Evolutionary conservation across 257 asterid species (phyloP), one percentile per base, ranked within the genome.

Genomic region (Penstemon newberryi): DNA sequence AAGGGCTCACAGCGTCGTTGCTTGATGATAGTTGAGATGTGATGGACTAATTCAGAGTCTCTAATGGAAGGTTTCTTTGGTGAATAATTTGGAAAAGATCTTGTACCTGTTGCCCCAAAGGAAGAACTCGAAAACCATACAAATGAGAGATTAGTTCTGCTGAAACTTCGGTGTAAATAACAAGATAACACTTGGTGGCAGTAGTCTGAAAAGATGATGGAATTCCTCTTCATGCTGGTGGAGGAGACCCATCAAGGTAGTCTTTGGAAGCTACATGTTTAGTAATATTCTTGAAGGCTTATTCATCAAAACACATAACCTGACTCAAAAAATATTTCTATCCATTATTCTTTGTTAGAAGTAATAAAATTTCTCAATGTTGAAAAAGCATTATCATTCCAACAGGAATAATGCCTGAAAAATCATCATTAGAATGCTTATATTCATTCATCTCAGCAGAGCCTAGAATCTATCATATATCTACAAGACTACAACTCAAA

Each of bases 81-180:
- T 12, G 91, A 90, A 76, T 90, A 93, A 75, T 88, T 86, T 46
- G 97, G 99, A 75, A 93, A 93, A 25, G 95, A 72, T 71, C 97
- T 79, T 9, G 56, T 56, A 58, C 63, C 72, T 33, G 67, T 76
- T 69, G 78, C 71, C 68, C 69, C 67, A 65, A 82, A 66, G 42
- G 80, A 72, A 67, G 57, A 75, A 58, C 74, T 75, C 45, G 77
- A 71, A 67, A 76, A 68, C 60, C 73, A 65, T 18, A 63, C 69
- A 49, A 70, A 57, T 55, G 87, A 58, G 46, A 73, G 67, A 67
- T 11, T 77, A 40, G 63, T 78, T 73, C 64, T 77, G 60, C 76
- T 58, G 50, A 80, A 79, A 78, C 58, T 72, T 50, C 66, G 77
- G 54, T 40, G 70, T 60, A 50, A 61, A 78, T 41, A 72, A 67